Evolutionary conservation across 169 alveolate species (phyloP), one percentile per base, ranked within the genome.

Genomic region (Eimeria sp.): DNA sequence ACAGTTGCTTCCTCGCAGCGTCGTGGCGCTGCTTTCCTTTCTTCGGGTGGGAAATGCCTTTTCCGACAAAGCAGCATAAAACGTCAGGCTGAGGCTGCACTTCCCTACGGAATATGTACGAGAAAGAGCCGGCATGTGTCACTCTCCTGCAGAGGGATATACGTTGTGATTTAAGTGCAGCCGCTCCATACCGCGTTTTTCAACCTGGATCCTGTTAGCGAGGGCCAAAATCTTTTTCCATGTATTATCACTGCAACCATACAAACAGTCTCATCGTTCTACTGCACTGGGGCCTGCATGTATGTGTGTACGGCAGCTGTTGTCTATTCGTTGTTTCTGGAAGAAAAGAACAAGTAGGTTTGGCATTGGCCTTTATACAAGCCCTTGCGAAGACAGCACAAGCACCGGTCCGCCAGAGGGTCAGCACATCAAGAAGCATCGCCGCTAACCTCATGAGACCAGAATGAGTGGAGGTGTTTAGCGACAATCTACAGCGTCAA

Each of bases 191-290:
- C 88, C 88, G 45, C 58, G 88, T 49, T n/a, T 22, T 22, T 63
- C n/a, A 45, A 78, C 5, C 40, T 73, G 7, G 30, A 18, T 30
- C 57, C 54, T 40, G 40, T 16, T 16, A 0, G 9, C 54, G 9
- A 73, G 83, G 20, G 51, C 83, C 83, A 73, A 40, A 73, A 78
- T 78, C 25, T 78, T 78, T n/a, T 25, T 25, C 88, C 88, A 78
- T 45, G 88, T 78, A 1, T 0, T 9, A 4, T 78, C 88, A 45
- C 88, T 78, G 88, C 16, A 3, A 43, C 25, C 88, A 73, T 73
- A 40, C 51, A 73, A 40, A 73, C 14, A 7, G 54, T 16, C 54
- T 7, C 25, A 13, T 13, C 54, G 83, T n/a, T 40, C 83, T 73
- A 40, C 83, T 30, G 49, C 49, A 30, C 14, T 6, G 49, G 49